Evolutionary conservation across 2,329 filamentous ascomycete genomes (phyloP).

Genomic region (Orbilia javanica): DNA sequence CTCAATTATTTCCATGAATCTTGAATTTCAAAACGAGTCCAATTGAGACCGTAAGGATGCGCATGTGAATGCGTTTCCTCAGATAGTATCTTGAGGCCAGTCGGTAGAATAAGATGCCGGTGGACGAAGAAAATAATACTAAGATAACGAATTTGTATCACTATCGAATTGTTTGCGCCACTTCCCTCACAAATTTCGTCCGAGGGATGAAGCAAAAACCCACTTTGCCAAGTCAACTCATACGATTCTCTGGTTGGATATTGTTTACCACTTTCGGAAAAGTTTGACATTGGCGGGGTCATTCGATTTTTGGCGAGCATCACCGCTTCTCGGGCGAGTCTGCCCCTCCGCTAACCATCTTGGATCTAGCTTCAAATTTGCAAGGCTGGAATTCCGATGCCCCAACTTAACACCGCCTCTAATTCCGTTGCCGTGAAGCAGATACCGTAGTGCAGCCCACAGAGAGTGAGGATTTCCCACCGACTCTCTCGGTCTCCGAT

Average conservation of each 20-base stretch:
- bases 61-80: too few relatives aligned
- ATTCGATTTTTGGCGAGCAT: not conserved
- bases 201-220: not conserved
- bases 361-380: not conserved
- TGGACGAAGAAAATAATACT: too few relatives aligned
- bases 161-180: not conserved
- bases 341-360: slow-evolving; percentile 7
- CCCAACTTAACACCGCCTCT: slow-evolving; percentile 1
- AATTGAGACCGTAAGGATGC: too few relatives aligned
- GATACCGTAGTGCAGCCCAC: not conserved
- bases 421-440: not conserved
- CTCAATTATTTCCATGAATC: too few relatives aligned
- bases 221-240: not conserved
- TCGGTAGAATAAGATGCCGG: too few relatives aligned
- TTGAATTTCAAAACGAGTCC: too few relatives aligned
- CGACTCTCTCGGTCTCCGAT: too few relatives aligned
- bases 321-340: not conserved
- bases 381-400: not conserved
- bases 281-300: not conserved
- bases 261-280: not conserved
- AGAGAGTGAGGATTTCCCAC: too few relatives aligned
- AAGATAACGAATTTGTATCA: too few relatives aligned
- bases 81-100: too few relatives aligned
- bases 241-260: too few relatives aligned
- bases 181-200: not conserved